Evolutionary conservation across 2,329 filamentous ascomycete genomes (phyloP), one percentile per base, ranked within the genome.

Genomic region (Emmonsiellopsis sp.): DNA sequence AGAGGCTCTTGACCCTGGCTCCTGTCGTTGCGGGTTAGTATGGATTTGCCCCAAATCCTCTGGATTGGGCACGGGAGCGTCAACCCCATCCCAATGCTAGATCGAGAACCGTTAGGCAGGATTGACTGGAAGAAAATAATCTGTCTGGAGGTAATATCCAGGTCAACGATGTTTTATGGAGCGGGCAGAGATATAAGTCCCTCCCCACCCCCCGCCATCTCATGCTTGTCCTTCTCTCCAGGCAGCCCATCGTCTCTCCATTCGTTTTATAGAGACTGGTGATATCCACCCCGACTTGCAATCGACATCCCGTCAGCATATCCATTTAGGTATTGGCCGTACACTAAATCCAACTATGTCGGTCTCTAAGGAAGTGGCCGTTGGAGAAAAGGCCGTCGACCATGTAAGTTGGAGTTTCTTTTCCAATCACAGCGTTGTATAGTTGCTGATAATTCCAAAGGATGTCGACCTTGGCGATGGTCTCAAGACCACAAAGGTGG

Each of bases 401-500:
- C 35, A 38, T 9, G 35, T 38, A n/a, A 38, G 35, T 38, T 26
- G 5, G 3, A 1, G 20, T 26, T 26, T 26, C 20, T 26, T 26
- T 26, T 26, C 20, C 20, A 26, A 26, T 26, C 20, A 26, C 20
- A 26, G 3, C 20, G 20, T 26, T 26, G 20, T 26, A 26, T 26
- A 26, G 20, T 26, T 26, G 5, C 20, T 26, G 20, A 26, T 26
- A 26, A 26, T 26, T 26, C 20, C 20, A 26, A 26, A 26, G 20
- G 20, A 26, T 26, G 5, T 26, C 20, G 20, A 26, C 20, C 20
- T 26, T 26, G 20, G 20, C 5, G 20, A 26, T 26, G 20, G 20
- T 26, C 20, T 26, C 20, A 26, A 26, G 20, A 26, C n/a, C 13
- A 46, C 40, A 11, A 77, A 73, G 59, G 68, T 77, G 54, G 70